phyloP scores from a whole-genome alignment of 192 early-diverging fungal species.

The Coemansia asiatica region DNA sequence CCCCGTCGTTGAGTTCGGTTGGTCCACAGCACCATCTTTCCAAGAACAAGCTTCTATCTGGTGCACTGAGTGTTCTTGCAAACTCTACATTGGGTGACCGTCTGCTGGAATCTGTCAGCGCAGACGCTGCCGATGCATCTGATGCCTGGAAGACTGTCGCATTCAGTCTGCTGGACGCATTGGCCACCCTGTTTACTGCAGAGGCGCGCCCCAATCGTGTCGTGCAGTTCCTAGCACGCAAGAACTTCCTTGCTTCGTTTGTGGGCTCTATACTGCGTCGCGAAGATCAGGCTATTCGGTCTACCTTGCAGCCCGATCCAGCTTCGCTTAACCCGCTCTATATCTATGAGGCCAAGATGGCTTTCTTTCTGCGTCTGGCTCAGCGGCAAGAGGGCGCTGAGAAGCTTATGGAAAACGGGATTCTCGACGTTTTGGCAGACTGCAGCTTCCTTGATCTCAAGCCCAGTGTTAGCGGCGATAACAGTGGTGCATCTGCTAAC shows the following conservation, averaged over 20 bases:
- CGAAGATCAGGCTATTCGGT: conserved; percentile 60
- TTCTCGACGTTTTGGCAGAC: conserved; percentile 75
- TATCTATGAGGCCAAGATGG: conserved; percentile 81
- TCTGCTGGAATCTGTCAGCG: conserved; percentile 70
- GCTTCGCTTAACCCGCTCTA: conserved; percentile 62
- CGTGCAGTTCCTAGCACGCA: conserved; percentile 50
- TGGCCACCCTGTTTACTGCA: conserved; percentile 58
- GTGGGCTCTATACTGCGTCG: conserved; percentile 59
- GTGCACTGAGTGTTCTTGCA: conserved; percentile 43
- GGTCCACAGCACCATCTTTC: conserved; percentile 11
- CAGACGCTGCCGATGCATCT: conserved; percentile 81
- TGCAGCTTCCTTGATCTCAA: conserved; percentile 69
- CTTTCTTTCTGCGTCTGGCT: conserved; percentile 77
- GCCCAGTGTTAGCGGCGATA: conserved; percentile 46
- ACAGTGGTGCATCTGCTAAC: conserved; percentile 3
- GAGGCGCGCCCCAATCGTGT: conserved; percentile 53
- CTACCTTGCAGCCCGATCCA: conserved; percentile 56
- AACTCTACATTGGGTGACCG: conserved; percentile 61
- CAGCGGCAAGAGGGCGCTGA: conserved; percentile 73
- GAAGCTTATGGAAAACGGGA: conserved; percentile 72
- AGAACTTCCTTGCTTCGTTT: conserved; percentile 60
- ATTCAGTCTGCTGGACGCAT: conserved; percentile 71
- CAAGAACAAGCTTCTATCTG: conserved; percentile 54
- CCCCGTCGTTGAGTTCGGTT: conserved; percentile 12
- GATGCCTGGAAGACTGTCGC: conserved; percentile 85